Conservation (phyloP, 2,329 filamentous ascomycete genomes). For the Clonostachys rhizophaga region DNA sequence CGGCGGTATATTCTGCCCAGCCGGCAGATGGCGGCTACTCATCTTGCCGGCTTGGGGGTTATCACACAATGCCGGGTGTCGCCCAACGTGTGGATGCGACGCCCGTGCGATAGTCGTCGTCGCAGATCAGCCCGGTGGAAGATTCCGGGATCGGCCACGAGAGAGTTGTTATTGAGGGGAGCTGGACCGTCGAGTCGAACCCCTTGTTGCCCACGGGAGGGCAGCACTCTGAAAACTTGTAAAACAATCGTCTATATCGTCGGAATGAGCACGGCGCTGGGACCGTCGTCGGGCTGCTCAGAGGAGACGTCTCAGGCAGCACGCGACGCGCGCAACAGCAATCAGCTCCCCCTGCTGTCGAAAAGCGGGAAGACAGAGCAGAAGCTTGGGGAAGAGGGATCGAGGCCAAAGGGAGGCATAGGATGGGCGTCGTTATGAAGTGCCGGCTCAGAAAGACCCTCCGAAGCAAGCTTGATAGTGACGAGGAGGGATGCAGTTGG, state of each 20-base stretch:
- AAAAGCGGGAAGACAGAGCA: no score
- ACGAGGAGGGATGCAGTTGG: conserved; percentile 12
- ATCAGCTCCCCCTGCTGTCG: no score
- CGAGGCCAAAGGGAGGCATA: no score
- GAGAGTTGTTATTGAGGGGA: background rate
- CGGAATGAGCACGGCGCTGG: no score
- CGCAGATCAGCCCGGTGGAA: conserved; percentile 6
- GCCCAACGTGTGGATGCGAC: conserved; percentile 22
- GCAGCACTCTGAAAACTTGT: no score
- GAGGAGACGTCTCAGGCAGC: background rate
- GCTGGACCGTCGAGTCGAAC: background rate
- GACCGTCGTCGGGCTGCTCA: no score
- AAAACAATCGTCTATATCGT: no score
- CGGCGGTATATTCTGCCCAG: conserved; percentile 58
- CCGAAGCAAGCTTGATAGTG: conserved; percentile 13
- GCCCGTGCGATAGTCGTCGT: conserved; percentile 7
- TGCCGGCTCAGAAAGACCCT: background rate
- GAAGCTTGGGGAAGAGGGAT: no score
- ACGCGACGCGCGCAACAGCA: background rate
- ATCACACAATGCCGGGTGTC: conserved; percentile 18
- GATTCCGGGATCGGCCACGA: background rate
- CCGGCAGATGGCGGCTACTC: conserved; percentile 72
- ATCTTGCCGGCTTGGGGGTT: conserved; percentile 67
- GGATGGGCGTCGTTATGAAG: no score
- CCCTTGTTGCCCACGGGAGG: no score